Evolutionary conservation across 176 grass and related monocot genomes (phyloP).

Genomic region (Cenchrus americanus): DNA sequence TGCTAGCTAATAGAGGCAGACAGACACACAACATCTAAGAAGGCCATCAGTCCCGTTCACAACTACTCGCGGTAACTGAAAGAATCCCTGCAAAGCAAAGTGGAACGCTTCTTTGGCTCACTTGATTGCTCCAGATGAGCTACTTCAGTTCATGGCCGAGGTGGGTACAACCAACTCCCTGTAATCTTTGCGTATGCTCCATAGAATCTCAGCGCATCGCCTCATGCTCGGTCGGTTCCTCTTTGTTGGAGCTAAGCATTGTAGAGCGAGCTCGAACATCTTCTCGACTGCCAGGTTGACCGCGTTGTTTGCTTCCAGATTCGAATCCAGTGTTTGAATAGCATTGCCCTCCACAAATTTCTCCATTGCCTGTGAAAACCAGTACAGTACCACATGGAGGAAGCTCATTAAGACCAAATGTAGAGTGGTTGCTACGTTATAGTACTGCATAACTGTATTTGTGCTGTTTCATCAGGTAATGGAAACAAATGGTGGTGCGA

Average conservation of each 20-base stretch:
- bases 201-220: slow-evolving; percentile 71
- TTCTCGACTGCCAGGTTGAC: slow-evolving; percentile 62
- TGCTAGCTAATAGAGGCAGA: background rate
- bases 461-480: background rate
- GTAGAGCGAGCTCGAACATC: slow-evolving; percentile 64
- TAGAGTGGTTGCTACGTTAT: background rate
- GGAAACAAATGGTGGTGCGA: background rate
- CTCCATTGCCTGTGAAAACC: slow-evolving; percentile 61
- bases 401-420: background rate
- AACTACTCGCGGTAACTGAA: slow-evolving; percentile 25
- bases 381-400: background rate
- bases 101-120: slow-evolving; percentile 3
- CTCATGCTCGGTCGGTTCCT: slow-evolving; percentile 68
- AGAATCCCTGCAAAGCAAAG: slow-evolving; percentile 29
- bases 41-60: slow-evolving; percentile 19
- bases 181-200: slow-evolving; percentile 82
- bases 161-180: slow-evolving; percentile 53
- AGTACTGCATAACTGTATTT: background rate
- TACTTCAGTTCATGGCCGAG: slow-evolving; percentile 31
- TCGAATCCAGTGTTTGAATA: slow-evolving; percentile 66
- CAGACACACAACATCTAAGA: slow-evolving; percentile 33
- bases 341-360: slow-evolving; percentile 68
- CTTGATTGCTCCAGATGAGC: slow-evolving; percentile 35
- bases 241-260: slow-evolving; percentile 67
- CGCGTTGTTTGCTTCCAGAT: slow-evolving; percentile 49